Base-by-base conservation (phyloP, 2,329 filamentous ascomycete genomes). In the Teratosphaeriaceae sp. region DNA sequence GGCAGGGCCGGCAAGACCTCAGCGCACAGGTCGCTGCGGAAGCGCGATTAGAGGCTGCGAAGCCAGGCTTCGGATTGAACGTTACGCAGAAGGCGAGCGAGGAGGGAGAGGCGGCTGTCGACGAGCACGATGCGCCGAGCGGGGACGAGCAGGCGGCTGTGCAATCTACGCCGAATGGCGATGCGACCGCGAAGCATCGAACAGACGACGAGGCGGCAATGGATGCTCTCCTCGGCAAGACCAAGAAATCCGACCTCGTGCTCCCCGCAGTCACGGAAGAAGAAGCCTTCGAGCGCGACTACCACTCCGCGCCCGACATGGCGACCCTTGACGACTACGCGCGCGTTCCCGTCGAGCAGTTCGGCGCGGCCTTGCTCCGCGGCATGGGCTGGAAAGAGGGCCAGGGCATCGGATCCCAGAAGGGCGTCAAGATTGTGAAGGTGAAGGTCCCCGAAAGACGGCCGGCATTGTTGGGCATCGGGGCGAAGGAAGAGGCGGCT, bases 341-440 rank as follows among this genome's bases (percentile, higher is more conserved):
- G 45, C 81, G 84, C 11, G 84, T 95, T 48, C 90, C 92, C 0
- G 88, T 97, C 13, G 90, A 96, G 54, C 88, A 96, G 55, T 98
- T 97, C 52, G 92, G 92, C 6, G 85, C 88, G 15, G 88, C 89
- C 0, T 73, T 97, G 50, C 74, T 98, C 26, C 80, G 89, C 23
- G 88, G 89, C 8, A 96, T 97, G 85, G 92, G 92, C 7, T 96
- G 90, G 89, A 88, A 96, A 57, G 79, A 81, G 50, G 79, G 74
- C 15, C 72, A 79, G 49, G 66, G 70, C 29, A 71, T 80, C 40
- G 71, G 83, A 67, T 70, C 74, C 19, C 69, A 75, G 42, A 65
- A 65, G 20, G 64, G 65, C 15, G 64, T 52, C 54, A 64, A 46
- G 51, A 47, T 59, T 3, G 50, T 54, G 19, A 84, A 84, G 52